Base-by-base conservation (phyloP, 2,329 filamentous ascomycete genomes). In the Aspergillus novoparasiticus region DNA sequence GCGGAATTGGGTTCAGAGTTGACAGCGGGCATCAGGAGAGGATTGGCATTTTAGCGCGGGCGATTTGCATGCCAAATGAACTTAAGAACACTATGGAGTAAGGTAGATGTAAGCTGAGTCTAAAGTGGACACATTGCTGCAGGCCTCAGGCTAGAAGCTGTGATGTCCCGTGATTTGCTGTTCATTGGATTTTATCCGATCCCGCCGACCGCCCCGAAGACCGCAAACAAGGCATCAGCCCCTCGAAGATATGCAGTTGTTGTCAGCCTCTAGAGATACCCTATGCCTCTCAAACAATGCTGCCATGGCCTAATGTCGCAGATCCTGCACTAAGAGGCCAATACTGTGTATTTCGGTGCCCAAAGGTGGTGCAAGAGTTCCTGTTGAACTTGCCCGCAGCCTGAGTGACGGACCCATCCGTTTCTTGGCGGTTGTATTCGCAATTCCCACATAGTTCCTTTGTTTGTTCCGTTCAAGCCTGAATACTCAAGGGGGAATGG, bases 111-210 rank as follows among this genome's bases (percentile, higher is more conserved):
- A 58, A 46, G 60, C 45, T 36, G 30, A 36, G 50, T 48, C 55
- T 34, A 41, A 59, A 58, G 57, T 36, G 60, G 51, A 21, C 30
- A 39, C 51, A 55, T 55, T 12, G n/a, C 51, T 55, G 32, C 34
- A 28, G 53, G 64, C 64, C 64, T 66, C 41, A 66, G 64, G 64
- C 64, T 54, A 56, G n/a, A 26, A n/a, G 41, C n/a, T n/a, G n/a
- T 23, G 28, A 28, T 57, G 62, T 64, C 62, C 62, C 62, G 64
- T 64, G 62, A 66, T 64, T 63, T 61, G 64, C 26, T 57, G 48
- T 32, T 55, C 30, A 55, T 55, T 23, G 46, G 58, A 10, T 58
- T 60, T 55, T 43, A 46, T 56, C 23, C 46, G 50, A 41, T 16
- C 60, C 62, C 23, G 51, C 63, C 64, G 41, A 64, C 59, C 61